Base-by-base conservation (phyloP, 2,329 filamentous ascomycete species). In the Parastagonospora avenae region DNA sequence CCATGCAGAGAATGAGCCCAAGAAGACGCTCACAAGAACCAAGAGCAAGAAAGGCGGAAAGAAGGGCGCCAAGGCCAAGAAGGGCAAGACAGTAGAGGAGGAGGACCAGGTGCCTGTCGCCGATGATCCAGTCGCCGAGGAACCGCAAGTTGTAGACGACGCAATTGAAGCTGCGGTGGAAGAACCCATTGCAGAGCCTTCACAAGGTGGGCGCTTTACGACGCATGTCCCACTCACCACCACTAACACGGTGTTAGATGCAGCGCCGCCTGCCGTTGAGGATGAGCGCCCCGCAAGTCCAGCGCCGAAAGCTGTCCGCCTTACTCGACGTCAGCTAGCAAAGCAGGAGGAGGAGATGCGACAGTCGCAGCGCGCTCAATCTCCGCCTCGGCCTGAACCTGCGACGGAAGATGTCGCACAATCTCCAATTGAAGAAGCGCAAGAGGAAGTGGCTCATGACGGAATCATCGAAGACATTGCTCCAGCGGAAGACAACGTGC, bases 251-350 rank as follows among this genome's bases (percentile, higher is more conserved):
- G 54, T 65, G 66, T 55, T 68, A 43, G 8, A 45, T 35, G 42
- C 45, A 33, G 12, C 37, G 42, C 15, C 51, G 68, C 66, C 62
- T 53, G 46, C 51, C 29, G 56, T 54, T 37, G 54, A 65, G 51
- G 59, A 67, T 30, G 55, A 68, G 42, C 53, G 51, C n/a, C 63
- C 63, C 9, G 58, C 58, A 15, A 57, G 45, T 10, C 65, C 68
- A 12, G 60, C 65, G 5, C 55, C 67, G 14, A 68, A 65, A 44
- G 55, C 69, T 28, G 55, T 65, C 10, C 66, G 68, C 49, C 64
- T 66, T 46, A 73, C 71, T 31, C 67, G 72, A 40, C 67, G 71
- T 36, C 70, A 73, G 52, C 49, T 73, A 48, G 67, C 68, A 10
- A 70, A 65, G 43, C 60, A 70, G 19, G 66, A 72, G 35, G 68